phyloP scores from a whole-genome alignment of 2,329 filamentous ascomycete genomes.

The Gnomoniopsis smithogilvyi region DNA sequence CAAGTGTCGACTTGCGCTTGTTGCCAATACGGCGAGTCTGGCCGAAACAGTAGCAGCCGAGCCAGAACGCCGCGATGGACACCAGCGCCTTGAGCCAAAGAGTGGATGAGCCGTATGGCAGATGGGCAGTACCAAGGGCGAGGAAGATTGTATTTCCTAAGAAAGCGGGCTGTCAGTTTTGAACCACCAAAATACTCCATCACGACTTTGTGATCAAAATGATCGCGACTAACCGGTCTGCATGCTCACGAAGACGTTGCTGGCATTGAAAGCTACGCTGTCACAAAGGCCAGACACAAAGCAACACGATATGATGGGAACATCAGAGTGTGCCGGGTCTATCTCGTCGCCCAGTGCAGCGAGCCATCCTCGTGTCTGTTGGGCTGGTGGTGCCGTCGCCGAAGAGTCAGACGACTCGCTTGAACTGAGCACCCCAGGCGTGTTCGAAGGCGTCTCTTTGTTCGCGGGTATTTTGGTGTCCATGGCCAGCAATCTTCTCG shows the following conservation, averaged over 20 bases:
- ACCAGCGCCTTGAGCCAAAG: conserved; percentile 33
- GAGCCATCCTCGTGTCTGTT: not conserved
- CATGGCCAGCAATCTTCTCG: not conserved
- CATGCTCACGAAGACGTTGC: conserved; percentile 38
- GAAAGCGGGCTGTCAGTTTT: not conserved
- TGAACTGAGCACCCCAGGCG: conserved; percentile 5
- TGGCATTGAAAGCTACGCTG: conserved; percentile 37
- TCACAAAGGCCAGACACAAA: conserved; percentile 38
- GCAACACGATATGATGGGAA: conserved; percentile 37
- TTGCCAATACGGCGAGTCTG: conserved; percentile 23
- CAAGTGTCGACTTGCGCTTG: conserved; percentile 30
- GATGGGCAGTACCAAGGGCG: conserved; percentile 52
- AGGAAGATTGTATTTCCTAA: conserved; percentile 61
- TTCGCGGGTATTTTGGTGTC: not conserved
- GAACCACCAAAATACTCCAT: too few species aligned
- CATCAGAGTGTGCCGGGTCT: conserved; percentile 25
- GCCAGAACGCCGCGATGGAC: conserved; percentile 51
- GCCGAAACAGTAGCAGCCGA: conserved; percentile 49
- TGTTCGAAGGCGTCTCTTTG: conserved; percentile 3
- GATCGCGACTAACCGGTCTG: conserved; percentile 27
- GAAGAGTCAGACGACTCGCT: conserved; percentile 9
- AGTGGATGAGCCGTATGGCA: conserved; percentile 46
- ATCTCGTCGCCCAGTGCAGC: conserved; percentile 21
- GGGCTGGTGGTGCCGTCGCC: not conserved
- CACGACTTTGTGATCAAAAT: not conserved